These are phyloP conservation scores for Trametes coccinea DNA, from an alignment of 768 basidiomycete species.

Conservation along the genomic window DNA sequence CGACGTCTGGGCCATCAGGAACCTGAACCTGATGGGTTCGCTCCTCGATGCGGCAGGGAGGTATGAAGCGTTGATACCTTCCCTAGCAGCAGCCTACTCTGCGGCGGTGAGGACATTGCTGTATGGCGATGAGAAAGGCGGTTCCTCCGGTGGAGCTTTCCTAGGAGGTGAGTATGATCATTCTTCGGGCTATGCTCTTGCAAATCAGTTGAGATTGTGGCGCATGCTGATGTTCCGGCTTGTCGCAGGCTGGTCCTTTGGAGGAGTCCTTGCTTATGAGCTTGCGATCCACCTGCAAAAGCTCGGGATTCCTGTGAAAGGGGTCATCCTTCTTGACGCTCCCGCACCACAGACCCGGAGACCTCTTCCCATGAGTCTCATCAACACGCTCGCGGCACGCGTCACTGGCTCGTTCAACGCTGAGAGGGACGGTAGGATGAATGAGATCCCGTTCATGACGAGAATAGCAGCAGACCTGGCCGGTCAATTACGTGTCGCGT, in stretches of 20 bases:
- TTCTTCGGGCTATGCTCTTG: not conserved
- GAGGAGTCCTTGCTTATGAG: conserved; percentile 72
- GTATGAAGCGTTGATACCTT: not conserved
- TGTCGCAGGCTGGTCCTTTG: conserved; percentile 73
- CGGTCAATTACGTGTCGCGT: conserved; percentile 22
- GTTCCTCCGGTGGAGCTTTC: conserved; percentile 36
- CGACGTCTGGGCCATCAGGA: conserved; percentile 60
- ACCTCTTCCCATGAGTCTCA: conserved; percentile 51
- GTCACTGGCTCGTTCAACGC: not conserved
- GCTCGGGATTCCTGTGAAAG: conserved; percentile 47
- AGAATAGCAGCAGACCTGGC: not conserved
- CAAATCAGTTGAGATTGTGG: too few relatives aligned
- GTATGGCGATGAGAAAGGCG: conserved; percentile 30
- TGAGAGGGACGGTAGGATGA: not conserved
- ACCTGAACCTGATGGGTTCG: conserved; percentile 38
- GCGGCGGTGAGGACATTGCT: conserved; percentile 25
- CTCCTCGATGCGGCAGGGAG: not conserved
- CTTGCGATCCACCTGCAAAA: conserved; percentile 51
- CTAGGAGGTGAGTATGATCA: conserved; percentile 52
- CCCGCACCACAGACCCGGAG: conserved; percentile 56
- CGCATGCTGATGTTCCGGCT: too few relatives aligned
- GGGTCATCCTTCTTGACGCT: conserved; percentile 67
- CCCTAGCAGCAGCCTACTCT: conserved; percentile 2
- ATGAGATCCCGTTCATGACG: too few relatives aligned
- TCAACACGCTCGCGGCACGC: conserved; percentile 40